Evolutionary conservation across 2,329 filamentous ascomycete species (phyloP), one percentile per base, ranked within the genome.

Genomic region (Fusarium annulatum): DNA sequence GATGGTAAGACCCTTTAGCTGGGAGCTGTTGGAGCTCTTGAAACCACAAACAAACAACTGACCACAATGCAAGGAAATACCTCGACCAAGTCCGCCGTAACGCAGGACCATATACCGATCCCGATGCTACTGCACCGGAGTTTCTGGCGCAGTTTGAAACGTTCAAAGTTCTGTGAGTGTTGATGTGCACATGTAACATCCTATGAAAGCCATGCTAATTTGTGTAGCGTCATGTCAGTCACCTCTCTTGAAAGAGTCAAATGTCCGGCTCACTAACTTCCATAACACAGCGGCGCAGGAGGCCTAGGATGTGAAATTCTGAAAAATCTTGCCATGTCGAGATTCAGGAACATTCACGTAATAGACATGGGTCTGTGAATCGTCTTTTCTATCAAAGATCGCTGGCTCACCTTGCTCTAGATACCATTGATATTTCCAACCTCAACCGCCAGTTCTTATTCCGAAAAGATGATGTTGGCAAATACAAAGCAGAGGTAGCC

Each of bases 371-470:
- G 93, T 93, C 84, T 66, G 87, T 80, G n/a, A 21, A 38, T 28
- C 12, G 16, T 45, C 49, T 36, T 23, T 30, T 41, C 38, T 45
- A 34, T 42, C 19, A 30, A 33, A 23, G 38, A 60, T 43, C 30
- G 62, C 49, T 42, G 21, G 56, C 73, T 76, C 57, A 71, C 75
- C 43, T 57, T 30, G 4, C 49, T 48, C 49, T 75, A 94, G 95
- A 99, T 83, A 99, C 96, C 3, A 99, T 99, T 82, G 96, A 99
- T 80, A 96, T 99, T 69, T 98, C 95, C 57, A 99, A 99, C 81
- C 88, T 99, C 28, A 99, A 99, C 83, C 93, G 96, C 46, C 96
- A 99, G 79, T 99, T 99, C 80, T 90, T 99, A 67, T 99, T 99
- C 84, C 94, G 96, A 28, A 89, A 95, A 77, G 87, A 91, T 68